Conservation (phyloP, 495 filamentous ascomycete genomes). For the Aspergillus ostianus region DNA sequence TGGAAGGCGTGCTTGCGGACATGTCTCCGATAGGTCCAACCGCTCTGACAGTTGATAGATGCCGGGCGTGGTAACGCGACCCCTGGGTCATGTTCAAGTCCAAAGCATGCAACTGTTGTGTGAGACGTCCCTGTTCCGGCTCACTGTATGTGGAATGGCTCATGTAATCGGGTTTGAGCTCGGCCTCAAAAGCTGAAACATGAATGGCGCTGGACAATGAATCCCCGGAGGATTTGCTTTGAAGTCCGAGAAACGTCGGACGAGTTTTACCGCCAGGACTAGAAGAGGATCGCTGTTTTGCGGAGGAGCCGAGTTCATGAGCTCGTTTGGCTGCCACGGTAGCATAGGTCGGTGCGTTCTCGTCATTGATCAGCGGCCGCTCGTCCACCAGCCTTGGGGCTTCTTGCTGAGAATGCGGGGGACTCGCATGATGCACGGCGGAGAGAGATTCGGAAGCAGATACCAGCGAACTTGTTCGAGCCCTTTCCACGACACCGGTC, state of each 20-base stretch:
- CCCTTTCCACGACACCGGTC: conserved; percentile 23
- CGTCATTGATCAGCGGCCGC: conserved; percentile 14
- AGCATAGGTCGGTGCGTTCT: conserved; percentile 32
- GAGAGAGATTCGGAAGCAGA: conserved; percentile 41
- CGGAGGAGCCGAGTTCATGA: conserved; percentile 14
- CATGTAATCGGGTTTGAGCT: conserved; percentile 29
- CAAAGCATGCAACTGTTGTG: conserved; percentile 19
- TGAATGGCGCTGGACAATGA: conserved; percentile 31
- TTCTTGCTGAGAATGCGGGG: conserved; percentile 23
- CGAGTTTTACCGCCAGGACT: conserved; percentile 18
- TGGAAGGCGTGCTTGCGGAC: conserved; percentile 32
- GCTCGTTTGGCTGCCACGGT: conserved; percentile 26
- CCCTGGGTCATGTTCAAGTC: conserved; percentile 27
- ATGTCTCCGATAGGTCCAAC: conserved; percentile 24
- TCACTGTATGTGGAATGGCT: conserved; percentile 40
- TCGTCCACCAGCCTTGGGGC: not conserved
- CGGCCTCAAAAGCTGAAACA: conserved; percentile 34
- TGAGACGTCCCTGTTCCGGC: conserved; percentile 24
- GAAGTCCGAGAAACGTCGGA: conserved; percentile 19
- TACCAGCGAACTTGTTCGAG: conserved; percentile 21
- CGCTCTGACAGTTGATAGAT: conserved; percentile 20
- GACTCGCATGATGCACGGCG: conserved; percentile 39
- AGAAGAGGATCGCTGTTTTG: conserved; percentile 28
- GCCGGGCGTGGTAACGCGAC: conserved; percentile 28
- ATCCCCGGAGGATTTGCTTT: conserved; percentile 36